Percentiles rank a stretch among this genome's conserved stretches.
Conservation (phyloP, 2,329 filamentous ascomycete genomes). For the Bipolaris zeicola region DNA sequence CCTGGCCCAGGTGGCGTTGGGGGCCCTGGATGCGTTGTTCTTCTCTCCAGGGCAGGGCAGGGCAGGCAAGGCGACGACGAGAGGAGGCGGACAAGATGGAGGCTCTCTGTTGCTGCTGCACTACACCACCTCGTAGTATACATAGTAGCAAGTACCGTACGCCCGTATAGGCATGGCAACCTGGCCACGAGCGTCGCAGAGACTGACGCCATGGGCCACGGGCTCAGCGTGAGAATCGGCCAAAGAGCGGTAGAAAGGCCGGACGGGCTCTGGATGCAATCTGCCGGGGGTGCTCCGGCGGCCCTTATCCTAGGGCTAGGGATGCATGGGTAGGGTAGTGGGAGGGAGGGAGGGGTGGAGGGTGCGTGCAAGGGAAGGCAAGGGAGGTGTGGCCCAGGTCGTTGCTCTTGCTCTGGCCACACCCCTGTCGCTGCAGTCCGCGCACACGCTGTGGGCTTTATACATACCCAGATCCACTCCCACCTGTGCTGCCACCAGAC, state of each 20-base stretch:
- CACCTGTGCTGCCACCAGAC: constrained; percentile 11
- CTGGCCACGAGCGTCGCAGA: constrained; percentile 14
- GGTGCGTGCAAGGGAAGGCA: background rate
- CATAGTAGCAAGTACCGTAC: no score
- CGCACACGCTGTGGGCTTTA: constrained; percentile 24
- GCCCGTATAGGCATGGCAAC: background rate
- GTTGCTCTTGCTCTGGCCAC: constrained; percentile 18
- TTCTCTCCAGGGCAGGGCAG: no score
- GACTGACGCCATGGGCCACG: constrained; percentile 4
- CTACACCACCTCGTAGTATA: no score
- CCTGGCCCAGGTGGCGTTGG: constrained; percentile 12
- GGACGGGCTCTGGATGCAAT: constrained; percentile 25
- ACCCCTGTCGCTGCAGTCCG: constrained; percentile 12
- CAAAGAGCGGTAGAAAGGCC: constrained; percentile 17
- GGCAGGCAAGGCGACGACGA: no score
- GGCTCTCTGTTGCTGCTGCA: no score
- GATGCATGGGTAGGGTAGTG: constrained; percentile 10
- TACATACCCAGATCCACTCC: constrained; percentile 31
- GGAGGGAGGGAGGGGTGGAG: background rate
- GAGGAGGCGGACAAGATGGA: no score
- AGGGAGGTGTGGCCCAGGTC: constrained; percentile 24
- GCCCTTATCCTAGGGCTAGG: constrained; percentile 19
- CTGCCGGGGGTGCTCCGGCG: constrained; percentile 31
- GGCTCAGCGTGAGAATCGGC: constrained; percentile 4
- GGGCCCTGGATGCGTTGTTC: constrained; percentile 16